phyloP scores from a whole-genome alignment of 2,329 filamentous ascomycete species.

The Cytospora piceicola region DNA sequence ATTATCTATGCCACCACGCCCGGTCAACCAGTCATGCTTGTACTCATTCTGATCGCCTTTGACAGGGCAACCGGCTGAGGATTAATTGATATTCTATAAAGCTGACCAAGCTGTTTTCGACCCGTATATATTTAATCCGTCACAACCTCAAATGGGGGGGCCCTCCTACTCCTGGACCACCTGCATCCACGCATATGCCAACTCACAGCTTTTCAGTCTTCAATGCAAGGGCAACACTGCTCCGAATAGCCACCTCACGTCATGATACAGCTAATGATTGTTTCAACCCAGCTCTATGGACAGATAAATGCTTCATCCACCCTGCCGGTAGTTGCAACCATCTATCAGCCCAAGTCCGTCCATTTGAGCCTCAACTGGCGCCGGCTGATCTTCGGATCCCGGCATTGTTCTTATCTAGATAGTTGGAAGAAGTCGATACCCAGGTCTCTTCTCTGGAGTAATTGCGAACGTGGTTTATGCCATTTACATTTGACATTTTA shows the following conservation, averaged over 20 bases:
- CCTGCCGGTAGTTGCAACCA: background rate
- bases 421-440: background rate
- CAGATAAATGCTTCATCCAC: background rate
- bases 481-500: background rate
- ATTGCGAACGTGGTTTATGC: background rate
- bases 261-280: background rate
- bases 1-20: constrained; percentile 39
- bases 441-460: background rate
- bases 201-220: constrained; percentile 16
- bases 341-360: background rate
- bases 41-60: constrained; percentile 64
- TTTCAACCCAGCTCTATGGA: background rate
- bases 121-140: constrained; percentile 16
- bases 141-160: constrained; percentile 9
- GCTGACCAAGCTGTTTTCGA: constrained; percentile 16
- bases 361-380: constrained; percentile 5
- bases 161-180: constrained; percentile 24
- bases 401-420: background rate
- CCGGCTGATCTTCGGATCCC: background rate
- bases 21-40: constrained; percentile 59
- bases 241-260: background rate
- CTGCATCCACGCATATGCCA: constrained; percentile 26
- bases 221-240: constrained; percentile 11
- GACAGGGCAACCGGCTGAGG: constrained; percentile 45
- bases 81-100: constrained; percentile 30